Base-by-base conservation (phyloP, 169 alveolate genomes). In the Plasmodium cynomolgi region DNA sequence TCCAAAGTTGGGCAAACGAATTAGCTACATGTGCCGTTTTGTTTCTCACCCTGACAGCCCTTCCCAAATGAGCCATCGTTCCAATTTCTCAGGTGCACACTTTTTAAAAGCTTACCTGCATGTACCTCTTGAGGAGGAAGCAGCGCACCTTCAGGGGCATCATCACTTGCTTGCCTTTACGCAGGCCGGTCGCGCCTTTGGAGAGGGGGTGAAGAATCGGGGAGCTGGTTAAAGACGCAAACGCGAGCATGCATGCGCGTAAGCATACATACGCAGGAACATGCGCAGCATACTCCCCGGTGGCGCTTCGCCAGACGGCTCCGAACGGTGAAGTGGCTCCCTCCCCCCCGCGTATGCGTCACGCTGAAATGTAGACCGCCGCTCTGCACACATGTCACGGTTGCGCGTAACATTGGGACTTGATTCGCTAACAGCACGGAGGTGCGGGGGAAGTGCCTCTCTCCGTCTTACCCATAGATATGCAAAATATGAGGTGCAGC, bases 81-180 rank as follows among this genome's bases (percentile, higher is more conserved):
- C 31, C 74, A 23, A n/a, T 8, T 20, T 23, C 31, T 7, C 13
- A 0, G 31, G 44, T 23, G 72, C 77, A 8, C 44, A 39, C 17
- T 26, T 84, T 84, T 71, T 84, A 2, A n/a, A 11, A 50, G 41
- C 41, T 33, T 85, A 85, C 93, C 20, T 85, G 84, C 58, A 85
- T 20, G 20, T 47, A 6, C 39, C 13, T 85, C 41, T 34, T 50
- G 50, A 85, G 37, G 62, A 85, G 56, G 62, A 85, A 85, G 77
- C 33, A 54, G 33, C 37, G 58, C 17, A 68, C 62, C 83, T 74
- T 85, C 34, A 34, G 13, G 71, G 83, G 23, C 20, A 29, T 68
- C 39, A 50, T 4, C 54, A 41, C 80, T 20, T 73, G 37, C 15
- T 34, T 29, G 29, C 71, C 84, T 41, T 74, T 44, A 74, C 17